These are phyloP conservation scores for Yarrowia yakushimensis DNA, from an alignment of 805 yeast genomes.

Conservation along the genomic window DNA sequence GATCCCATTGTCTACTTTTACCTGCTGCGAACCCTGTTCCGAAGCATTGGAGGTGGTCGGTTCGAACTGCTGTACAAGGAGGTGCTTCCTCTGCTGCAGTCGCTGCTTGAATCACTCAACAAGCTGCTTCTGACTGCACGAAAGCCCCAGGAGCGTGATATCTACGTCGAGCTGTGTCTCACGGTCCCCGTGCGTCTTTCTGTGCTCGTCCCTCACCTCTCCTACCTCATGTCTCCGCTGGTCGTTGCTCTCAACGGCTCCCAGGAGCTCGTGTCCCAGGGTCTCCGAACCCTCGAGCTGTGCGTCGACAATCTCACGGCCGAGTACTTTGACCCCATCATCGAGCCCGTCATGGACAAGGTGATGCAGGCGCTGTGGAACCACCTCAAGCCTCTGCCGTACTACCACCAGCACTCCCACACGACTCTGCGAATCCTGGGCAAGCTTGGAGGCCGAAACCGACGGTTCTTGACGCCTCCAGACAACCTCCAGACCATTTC, in stretches of 20 bases:
- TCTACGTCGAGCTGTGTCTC: constrained; percentile 89
- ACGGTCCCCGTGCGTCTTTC: constrained; percentile 95
- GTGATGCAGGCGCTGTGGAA: constrained; percentile 91
- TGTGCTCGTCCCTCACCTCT: constrained; percentile 88
- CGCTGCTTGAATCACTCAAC: constrained; percentile 78
- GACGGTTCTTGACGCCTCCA: constrained; percentile 77
- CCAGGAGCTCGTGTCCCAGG: constrained; percentile 90
- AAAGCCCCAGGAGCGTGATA: constrained; percentile 84
- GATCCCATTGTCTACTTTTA: constrained; percentile 91
- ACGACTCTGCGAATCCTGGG: constrained; percentile 91
- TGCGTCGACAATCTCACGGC: constrained; percentile 97
- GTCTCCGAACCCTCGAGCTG: constrained; percentile 86
- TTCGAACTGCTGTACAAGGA: constrained; percentile 91
- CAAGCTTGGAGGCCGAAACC: constrained; percentile 92
- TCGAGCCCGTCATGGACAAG: constrained; percentile 93
- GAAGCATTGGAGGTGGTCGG: constrained; percentile 96
- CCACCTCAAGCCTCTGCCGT: constrained; percentile 87
- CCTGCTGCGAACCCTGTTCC: constrained; percentile 78
- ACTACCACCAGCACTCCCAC: constrained; percentile 91
- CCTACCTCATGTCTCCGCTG: constrained; percentile 83
- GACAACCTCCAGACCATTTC: constrained; percentile 56
- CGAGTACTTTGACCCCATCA: constrained; percentile 93
- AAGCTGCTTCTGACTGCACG: constrained; percentile 78
- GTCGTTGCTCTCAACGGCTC: constrained; percentile 87
- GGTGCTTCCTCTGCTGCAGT: constrained; percentile 86